Base-by-base conservation (phyloP, 2,329 filamentous ascomycete species). In the Metarhizium rileyi region DNA sequence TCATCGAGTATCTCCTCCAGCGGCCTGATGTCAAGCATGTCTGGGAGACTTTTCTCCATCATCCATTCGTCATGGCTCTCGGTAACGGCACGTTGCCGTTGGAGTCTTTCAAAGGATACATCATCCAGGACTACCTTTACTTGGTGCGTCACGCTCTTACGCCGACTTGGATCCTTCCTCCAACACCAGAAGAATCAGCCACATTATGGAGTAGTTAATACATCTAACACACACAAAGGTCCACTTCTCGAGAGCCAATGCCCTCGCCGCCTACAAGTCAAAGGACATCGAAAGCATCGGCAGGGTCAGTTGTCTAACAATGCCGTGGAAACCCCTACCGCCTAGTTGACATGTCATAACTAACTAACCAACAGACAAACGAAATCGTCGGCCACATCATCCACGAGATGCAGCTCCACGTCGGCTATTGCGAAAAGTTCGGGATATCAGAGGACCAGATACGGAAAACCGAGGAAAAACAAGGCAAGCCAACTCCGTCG, bases 111-210 rank as follows among this genome's bases (percentile, higher is more conserved):
- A 93, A 90, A 65, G 78, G 85, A 36, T 97, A 96, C 63, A 80
- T 97, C 50, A 77, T 93, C 9, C 91, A 97, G 59, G 91, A 97
- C 61, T 96, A 96, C 60, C 74, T 95, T 4, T 97, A 93, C 61
- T 70, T 96, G 41, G 86, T 93, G 59, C 40, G 74, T 61, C 16
- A 18, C 10, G 30, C 28, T 16, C 20, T 22, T 10, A 16, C 38
- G 9, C 38, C 16, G 4, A 20, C 10, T 4, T 23, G 20, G 16
- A 16, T n/a, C n/a, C 18, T 12, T n/a, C n/a, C 35, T 18, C 16
- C 18, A 18, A 20, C 18, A 38, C 10, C 35, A 16, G 16, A 7
- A 18, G 5, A 6, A 20, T 10, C 3, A 5, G 6, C 2, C n/a
- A 38, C 7, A 33, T n/a, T n/a, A n/a, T n/a, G n/a, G n/a, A n/a